Conservation (phyloP, 2,329 filamentous ascomycete genomes). For the Colletotrichum lupini region DNA sequence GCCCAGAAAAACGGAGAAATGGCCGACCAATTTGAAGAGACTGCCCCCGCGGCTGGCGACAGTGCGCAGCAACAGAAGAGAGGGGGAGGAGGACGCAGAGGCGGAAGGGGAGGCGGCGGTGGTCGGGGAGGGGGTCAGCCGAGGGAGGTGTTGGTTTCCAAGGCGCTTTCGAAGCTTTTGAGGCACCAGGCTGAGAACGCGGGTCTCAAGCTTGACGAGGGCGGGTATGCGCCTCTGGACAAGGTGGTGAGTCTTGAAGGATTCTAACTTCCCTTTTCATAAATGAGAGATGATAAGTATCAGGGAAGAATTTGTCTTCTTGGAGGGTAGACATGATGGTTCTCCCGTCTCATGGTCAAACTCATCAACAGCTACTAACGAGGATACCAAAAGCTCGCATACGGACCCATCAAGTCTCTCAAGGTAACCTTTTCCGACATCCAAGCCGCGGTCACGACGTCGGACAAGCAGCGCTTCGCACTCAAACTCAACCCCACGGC, state of each 20-base stretch:
- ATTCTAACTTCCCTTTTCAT: constrained; percentile 17
- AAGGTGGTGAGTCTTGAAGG: constrained; percentile 64
- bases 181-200: constrained; percentile 67
- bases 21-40: constrained; percentile 20
- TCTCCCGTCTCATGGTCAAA: background rate
- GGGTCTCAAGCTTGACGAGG: constrained; percentile 66
- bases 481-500: constrained; percentile 67
- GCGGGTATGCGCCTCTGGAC: constrained; percentile 69
- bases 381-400: constrained; percentile 55
- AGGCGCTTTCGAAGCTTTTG: constrained; percentile 64
- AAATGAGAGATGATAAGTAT: too few relatives aligned
- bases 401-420: constrained; percentile 72
- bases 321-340: background rate
- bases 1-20: background rate
- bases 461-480: constrained; percentile 92
- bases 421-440: constrained; percentile 83
- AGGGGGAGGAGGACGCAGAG: constrained; percentile 39
- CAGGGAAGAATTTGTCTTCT: too few relatives aligned
- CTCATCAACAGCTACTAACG: background rate
- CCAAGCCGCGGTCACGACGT: constrained; percentile 73
- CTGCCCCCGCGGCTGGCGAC: constrained; percentile 30
- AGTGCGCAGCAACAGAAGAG: constrained; percentile 17
- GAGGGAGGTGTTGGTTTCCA: constrained; percentile 63
- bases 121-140: constrained; percentile 46
- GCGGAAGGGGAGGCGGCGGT: constrained; percentile 42